These are phyloP conservation scores for Nicotiana rustica DNA, from an alignment of 305 asterid genomes.

Conservation along the genomic window DNA sequence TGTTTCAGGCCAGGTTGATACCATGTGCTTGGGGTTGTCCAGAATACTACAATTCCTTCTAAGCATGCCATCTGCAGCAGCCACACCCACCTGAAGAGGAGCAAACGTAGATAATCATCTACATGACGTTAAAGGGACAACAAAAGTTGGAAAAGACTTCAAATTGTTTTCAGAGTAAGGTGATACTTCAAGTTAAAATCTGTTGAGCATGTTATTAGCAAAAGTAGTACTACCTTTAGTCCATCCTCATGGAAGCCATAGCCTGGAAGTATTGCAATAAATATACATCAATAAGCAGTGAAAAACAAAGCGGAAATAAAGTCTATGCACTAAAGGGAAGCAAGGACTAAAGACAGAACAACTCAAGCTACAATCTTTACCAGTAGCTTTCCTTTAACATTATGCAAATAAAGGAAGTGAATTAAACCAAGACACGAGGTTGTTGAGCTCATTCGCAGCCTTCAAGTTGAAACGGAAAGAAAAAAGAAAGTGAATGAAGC, in stretches of 20 bases:
- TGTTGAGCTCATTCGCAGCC: no score
- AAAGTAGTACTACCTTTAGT: conserved; percentile 59
- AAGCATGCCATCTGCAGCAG: conserved; percentile 80
- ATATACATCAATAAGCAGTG: not conserved
- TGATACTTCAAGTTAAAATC: not conserved
- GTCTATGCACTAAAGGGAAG: not conserved
- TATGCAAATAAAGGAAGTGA: no score
- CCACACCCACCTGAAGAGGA: conserved; percentile 73
- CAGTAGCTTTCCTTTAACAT: no score
- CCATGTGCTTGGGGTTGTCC: conserved; percentile 78
- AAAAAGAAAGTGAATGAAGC: no score
- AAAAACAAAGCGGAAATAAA: not conserved
- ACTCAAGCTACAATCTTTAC: no score
- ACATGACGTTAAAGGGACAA: not conserved
- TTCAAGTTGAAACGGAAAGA: no score
- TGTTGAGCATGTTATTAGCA: not conserved
- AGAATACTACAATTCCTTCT: conserved; percentile 47
- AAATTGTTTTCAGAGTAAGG: no score
- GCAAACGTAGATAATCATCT: not conserved
- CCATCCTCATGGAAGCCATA: conserved; percentile 96
- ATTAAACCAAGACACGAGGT: no score
- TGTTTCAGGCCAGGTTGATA: conserved; percentile 79
- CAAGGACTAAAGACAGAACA: no score
- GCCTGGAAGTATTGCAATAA: conserved; percentile 51
- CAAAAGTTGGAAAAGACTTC: no score